Evolutionary conservation across 345 rosid genomes (phyloP).

Genomic region (Salix koriyanagi): DNA sequence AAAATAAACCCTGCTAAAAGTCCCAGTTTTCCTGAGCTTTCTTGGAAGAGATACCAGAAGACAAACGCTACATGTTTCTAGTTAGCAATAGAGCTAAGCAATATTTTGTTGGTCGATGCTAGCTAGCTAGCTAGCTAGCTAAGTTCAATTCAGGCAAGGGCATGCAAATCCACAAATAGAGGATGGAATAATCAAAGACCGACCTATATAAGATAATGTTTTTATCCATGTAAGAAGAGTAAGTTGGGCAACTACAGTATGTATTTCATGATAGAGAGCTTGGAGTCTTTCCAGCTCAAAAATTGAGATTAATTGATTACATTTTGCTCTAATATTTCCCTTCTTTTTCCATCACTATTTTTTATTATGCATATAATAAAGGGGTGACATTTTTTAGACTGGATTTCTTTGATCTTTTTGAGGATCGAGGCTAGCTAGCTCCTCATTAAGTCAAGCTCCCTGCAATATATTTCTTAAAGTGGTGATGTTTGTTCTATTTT

Average conservation of each 20-base stretch:
- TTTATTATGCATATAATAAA: no score
- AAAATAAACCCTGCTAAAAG: background rate
- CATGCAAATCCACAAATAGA: background rate
- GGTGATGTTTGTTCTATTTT: no score
- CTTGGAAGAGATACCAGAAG: constrained; percentile 1
- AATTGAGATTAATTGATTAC: background rate
- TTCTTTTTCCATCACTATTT: background rate
- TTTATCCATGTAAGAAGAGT: no score
- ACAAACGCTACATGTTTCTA: background rate
- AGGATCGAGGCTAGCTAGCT: no score
- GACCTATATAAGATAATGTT: background rate
- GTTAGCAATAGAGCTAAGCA: background rate
- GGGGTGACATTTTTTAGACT: no score
- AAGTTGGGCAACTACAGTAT: background rate
- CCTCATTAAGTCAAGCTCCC: no score
- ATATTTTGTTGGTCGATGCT: background rate
- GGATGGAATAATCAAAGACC: background rate
- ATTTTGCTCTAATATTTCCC: background rate
- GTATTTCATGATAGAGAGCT: background rate
- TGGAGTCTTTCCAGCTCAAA: background rate
- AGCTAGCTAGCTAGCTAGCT: background rate
- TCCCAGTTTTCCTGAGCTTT: background rate
- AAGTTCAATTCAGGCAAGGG: background rate
- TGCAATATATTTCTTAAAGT: no score
- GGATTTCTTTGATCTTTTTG: no score